These are phyloP conservation scores for Beauveria australis DNA, from an alignment of 2,329 filamentous ascomycete genomes.

Conservation along the genomic window DNA sequence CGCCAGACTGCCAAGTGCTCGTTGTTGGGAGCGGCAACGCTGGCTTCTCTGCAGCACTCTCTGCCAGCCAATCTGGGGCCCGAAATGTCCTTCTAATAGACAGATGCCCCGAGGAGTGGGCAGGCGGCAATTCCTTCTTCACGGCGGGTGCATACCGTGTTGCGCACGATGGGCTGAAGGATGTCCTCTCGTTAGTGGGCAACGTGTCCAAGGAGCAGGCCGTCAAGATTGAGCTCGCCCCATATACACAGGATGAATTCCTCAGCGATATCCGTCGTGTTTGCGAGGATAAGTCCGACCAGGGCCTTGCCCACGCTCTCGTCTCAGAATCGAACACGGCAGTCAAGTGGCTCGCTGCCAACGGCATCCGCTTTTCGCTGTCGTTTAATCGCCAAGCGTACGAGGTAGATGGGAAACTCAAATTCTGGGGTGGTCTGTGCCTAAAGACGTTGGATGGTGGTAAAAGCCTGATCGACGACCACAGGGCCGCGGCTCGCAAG, in stretches of 20 bases:
- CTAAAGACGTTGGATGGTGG: slow-evolving; percentile 52
- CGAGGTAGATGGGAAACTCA: slow-evolving; percentile 48
- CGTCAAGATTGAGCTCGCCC: slow-evolving; percentile 45
- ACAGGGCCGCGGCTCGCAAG: slow-evolving; percentile 33
- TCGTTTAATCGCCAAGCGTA: slow-evolving; percentile 61
- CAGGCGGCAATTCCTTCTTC: slow-evolving; percentile 57
- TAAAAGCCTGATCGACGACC: slow-evolving; percentile 47
- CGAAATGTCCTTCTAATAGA: slow-evolving; percentile 47
- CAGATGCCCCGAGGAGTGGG: slow-evolving; percentile 49
- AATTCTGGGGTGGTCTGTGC: slow-evolving; percentile 61
- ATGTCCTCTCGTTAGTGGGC: slow-evolving; percentile 53
- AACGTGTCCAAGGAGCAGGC: slow-evolving; percentile 42
- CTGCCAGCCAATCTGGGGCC: slow-evolving; percentile 41
- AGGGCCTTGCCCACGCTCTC: slow-evolving; percentile 36
- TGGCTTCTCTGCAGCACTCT: slow-evolving; percentile 51
- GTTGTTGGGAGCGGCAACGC: slow-evolving; percentile 58
- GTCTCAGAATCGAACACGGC: slow-evolving; percentile 42
- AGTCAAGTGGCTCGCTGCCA: slow-evolving; percentile 45
- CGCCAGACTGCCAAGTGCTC: slow-evolving; percentile 29
- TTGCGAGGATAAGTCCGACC: slow-evolving; percentile 45
- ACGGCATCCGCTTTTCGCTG: slow-evolving; percentile 50
- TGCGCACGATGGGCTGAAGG: slow-evolving; percentile 43
- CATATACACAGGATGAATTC: slow-evolving; percentile 50
- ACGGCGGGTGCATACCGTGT: slow-evolving; percentile 57
- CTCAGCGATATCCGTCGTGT: slow-evolving; percentile 46